Base-by-base conservation (phyloP, 2,329 filamentous ascomycete species). In the Cladosporium sp. region DNA sequence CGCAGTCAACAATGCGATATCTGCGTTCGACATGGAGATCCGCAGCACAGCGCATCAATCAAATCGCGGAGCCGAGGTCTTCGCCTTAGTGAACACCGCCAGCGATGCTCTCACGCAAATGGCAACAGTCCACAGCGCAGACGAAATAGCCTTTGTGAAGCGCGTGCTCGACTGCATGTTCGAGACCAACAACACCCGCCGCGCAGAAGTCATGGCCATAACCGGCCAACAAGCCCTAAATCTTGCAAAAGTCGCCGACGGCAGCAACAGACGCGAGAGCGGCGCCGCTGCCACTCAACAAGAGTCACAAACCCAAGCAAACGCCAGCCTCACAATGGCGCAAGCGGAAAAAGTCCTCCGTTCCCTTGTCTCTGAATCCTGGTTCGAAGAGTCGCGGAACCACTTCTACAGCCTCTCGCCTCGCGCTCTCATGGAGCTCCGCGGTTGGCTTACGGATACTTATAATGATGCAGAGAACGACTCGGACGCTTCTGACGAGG, bases 131-230 rank as follows among this genome's bases (percentile, higher is more conserved):
- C 89, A 89, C 69, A 83, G 80, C 7, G 77, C 90, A 0, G 91
- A 96, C 64, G 92, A 97, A 75, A 89, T 97, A 32, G 85, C 89
- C 0, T 99, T 91, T 70, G 83, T 97, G 56, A 94, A 95, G 74
- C 82, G 94, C 8, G 72, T 97, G 3, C 82, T 99, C 0, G 92
- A 97, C 71, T 85, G 83, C 65, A 96, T 99, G 83, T 99, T 97
- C 70, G 90, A 95, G 62, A 88, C 84, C 19, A 86, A 91, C 76
- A 97, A 97, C 69, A 90, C 86, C 0, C 80, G 79, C 8, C 80
- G 84, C n/a, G 84, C 86, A 67, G 93, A 99, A 73, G 83, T 91
- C 24, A 87, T 97, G 83, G 91, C 90, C 3, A 77, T 97, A 3
- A 88, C 85, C 12, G 82, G 84, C 44, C 90, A 91, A 71, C 86